Conservation (phyloP, 495 filamentous ascomycete species). For the Neurospora sp. region DNA sequence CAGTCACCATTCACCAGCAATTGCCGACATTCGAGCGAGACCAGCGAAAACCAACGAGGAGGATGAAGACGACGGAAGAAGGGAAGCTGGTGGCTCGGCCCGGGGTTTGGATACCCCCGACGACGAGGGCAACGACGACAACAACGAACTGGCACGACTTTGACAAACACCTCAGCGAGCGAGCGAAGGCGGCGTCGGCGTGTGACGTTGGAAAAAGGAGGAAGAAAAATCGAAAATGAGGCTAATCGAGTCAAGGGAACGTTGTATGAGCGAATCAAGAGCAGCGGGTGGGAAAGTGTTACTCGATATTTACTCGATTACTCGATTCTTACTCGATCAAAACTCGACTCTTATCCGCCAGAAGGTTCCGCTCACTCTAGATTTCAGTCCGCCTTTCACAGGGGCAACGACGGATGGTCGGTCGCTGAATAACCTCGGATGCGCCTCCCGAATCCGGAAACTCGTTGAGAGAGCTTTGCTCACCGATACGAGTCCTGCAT, state of each 20-base stretch:
- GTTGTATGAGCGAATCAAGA: not conserved
- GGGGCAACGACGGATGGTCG: not conserved
- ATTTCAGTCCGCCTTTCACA: not conserved
- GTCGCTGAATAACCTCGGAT: not conserved
- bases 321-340: slow-evolving; percentile 31
- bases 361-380: not conserved
- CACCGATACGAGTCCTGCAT: not conserved
- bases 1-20: not conserved
- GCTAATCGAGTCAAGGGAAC: not conserved
- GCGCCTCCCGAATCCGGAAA: not conserved
- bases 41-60: not conserved
- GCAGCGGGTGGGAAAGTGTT: not conserved
- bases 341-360: slow-evolving; percentile 9
- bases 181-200: not conserved
- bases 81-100: not conserved
- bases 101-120: not conserved
- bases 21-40: not conserved
- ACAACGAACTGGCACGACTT: not conserved
- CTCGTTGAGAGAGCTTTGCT: not conserved
- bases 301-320: slow-evolving; percentile 11
- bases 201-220: not conserved
- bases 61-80: not conserved
- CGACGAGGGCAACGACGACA: not conserved
- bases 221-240: not conserved
- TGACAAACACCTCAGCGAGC: not conserved